Conservation (phyloP, 2,329 filamentous ascomycete species). For the Triangularia verruculosa region DNA sequence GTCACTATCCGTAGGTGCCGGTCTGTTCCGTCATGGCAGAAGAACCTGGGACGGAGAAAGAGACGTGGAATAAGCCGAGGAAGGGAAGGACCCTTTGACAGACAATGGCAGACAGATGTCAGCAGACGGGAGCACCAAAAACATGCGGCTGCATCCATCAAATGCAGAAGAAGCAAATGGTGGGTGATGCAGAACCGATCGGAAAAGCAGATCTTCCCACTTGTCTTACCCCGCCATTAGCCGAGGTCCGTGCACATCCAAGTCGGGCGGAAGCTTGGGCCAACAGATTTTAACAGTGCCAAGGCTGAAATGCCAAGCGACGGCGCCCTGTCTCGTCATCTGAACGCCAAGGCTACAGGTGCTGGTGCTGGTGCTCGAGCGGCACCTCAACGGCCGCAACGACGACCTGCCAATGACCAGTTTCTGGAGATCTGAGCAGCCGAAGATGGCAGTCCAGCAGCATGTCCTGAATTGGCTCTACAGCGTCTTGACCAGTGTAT, state of each 20-base stretch:
- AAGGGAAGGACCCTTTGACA: not conserved
- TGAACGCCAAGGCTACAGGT: not conserved
- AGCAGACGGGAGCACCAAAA: not conserved
- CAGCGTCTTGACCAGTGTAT: slow-evolving; percentile 77
- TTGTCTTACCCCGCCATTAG: not conserved
- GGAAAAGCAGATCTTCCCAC: not conserved
- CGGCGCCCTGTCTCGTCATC: not conserved
- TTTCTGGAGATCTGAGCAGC: no score
- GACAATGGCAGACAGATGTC: not conserved
- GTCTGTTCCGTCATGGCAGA: not conserved
- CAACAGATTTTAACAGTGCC: not conserved
- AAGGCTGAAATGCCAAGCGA: not conserved
- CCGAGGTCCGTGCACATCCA: not conserved
- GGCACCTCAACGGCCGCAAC: slow-evolving; percentile 5
- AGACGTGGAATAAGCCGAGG: slow-evolving; percentile 4
- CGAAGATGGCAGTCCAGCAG: slow-evolving; percentile 73
- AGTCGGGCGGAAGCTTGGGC: not conserved
- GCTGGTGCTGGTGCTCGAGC: not conserved
- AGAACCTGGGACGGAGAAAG: no score
- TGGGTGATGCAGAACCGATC: not conserved
- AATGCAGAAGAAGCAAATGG: not conserved
- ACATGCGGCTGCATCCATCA: not conserved
- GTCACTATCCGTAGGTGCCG: not conserved
- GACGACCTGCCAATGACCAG: not conserved
- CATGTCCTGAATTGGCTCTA: slow-evolving; percentile 94